phyloP scores from a whole-genome alignment of 352 stramenopile genomes.

The Globisporangium apiculatum region DNA sequence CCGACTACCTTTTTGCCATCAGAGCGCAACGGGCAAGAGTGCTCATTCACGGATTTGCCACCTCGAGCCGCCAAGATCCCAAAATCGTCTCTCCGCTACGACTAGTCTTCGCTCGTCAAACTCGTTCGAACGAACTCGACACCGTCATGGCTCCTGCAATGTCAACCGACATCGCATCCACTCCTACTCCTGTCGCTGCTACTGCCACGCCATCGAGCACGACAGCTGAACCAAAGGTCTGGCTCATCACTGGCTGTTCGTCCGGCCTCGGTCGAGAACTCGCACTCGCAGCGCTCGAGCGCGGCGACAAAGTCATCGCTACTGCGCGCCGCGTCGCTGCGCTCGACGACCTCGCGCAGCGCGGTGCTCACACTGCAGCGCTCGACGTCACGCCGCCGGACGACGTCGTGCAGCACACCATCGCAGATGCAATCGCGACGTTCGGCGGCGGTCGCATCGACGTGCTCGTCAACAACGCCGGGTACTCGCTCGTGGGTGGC shows the following conservation, averaged over 20 bases:
- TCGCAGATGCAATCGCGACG: slow-evolving; percentile 11
- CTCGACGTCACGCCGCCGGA: slow-evolving; percentile 30
- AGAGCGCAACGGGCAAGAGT: too few species aligned
- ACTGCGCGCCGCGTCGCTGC: slow-evolving; percentile 20
- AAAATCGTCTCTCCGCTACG: too few species aligned
- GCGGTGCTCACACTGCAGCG: slow-evolving; percentile 22
- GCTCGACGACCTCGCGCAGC: slow-evolving; percentile 21
- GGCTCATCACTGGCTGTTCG: slow-evolving; percentile 18
- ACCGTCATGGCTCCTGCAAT: too few species aligned
- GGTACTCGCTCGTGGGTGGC: slow-evolving; percentile 26
- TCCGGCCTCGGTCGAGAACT: slow-evolving; percentile 12
- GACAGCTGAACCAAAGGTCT: neutral
- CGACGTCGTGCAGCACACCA: slow-evolving; percentile 17
- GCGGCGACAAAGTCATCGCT: slow-evolving; percentile 30
- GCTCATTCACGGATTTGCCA: too few species aligned
- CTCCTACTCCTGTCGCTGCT: too few species aligned
- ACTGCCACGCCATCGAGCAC: too few species aligned
- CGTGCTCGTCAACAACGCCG: slow-evolving; percentile 44
- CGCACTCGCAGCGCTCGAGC: slow-evolving; percentile 22
- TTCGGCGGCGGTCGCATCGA: slow-evolving; percentile 22
- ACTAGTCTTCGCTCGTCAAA: too few species aligned
- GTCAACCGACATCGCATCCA: too few species aligned
- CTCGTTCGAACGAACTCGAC: too few species aligned
- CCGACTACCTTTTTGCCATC: too few species aligned
- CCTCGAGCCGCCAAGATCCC: too few species aligned